Evolutionary conservation across 306 rosid species (phyloP), one percentile per base, ranked within the genome.

Genomic region (Citrullus colocynthis): DNA sequence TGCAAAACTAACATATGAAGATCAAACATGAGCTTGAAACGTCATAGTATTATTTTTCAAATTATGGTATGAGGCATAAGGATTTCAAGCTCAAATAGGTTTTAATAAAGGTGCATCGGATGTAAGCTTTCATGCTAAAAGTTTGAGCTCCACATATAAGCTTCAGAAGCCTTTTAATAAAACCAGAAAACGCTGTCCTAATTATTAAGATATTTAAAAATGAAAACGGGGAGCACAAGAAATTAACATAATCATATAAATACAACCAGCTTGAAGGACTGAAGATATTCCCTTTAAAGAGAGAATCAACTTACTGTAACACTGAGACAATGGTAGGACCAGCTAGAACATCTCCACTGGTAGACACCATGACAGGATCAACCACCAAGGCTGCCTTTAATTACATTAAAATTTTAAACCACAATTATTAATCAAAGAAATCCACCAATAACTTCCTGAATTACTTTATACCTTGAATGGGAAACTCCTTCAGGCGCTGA

Each of bases 301-400:
- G n/a, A 44, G 55, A 20, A 67, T 67, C 52, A 37, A 69, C 75
- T 41, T 83, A 94, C 98, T 92, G 81, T 61, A 92, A 89, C 73
- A 84, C 91, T 20, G 86, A 75, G 73, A 94, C 85, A 82, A 88
- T 87, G 51, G 97, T 84, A 48, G 93, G 93, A 79, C 87, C 91
- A 52, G 91, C 86, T 74, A 94, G 88, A 48, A 88, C 83, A 82
- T 92, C 96, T 77, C 97, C 97, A 80, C 96, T 91, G 51, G 98
- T 90, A 80, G 97, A 94, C 82, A 90, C 89, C 98, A 91, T 90
- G 66, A 94, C 97, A 62, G 98, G 98, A 86, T 94, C 98, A 86
- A 94, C 93, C 80, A 94, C 98, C 84, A 94, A 86, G 88, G 95
- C 97, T 94, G 86, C 85, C 89, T 88, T 88, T 87, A 87, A 70